These are phyloP conservation scores for Podospora pseudocomata DNA, from an alignment of 495 filamentous ascomycete genomes.

Conservation along the genomic window DNA sequence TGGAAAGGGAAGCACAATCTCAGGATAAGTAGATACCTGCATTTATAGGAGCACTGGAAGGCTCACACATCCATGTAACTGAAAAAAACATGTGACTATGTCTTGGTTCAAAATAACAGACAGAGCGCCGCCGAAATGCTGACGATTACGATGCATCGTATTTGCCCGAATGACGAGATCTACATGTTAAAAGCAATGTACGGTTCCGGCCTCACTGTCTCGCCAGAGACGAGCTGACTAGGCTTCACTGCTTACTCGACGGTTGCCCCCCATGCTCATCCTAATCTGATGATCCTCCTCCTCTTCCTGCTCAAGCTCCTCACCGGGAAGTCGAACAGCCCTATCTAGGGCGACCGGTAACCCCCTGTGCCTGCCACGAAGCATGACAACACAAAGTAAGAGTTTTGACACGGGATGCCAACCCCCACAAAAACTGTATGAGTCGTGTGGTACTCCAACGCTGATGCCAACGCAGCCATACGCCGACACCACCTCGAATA, in stretches of 20 bases:
- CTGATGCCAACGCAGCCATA: conserved; percentile 86
- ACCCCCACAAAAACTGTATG: conserved; percentile 68
- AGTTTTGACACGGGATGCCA: conserved; percentile 72
- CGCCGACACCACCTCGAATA: conserved; percentile 79
- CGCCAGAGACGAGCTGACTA: conserved; percentile 6
- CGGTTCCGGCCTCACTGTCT: conserved; percentile 1
- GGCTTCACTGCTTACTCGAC: conserved; percentile 26
- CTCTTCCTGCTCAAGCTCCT: conserved; percentile 46
- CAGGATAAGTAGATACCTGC: too few species aligned
- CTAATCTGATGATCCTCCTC: conserved; percentile 42
- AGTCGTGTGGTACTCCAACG: conserved; percentile 62
- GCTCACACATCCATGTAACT: too few species aligned
- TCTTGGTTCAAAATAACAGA: not conserved
- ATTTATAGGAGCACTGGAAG: too few species aligned
- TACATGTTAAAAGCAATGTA: not conserved
- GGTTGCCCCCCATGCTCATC: conserved; percentile 33
- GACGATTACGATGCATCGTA: not conserved
- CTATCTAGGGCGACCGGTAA: conserved; percentile 78
- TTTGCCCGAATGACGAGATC: not conserved
- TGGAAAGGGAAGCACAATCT: too few species aligned
- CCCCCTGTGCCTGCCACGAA: conserved; percentile 74
- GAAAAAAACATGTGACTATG: too few species aligned
- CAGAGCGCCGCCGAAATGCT: not conserved
- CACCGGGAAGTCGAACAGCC: conserved; percentile 68
- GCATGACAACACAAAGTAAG: conserved; percentile 71